Base-by-base conservation (phyloP, 495 filamentous ascomycete genomes). In the Xylaria scruposa region DNA sequence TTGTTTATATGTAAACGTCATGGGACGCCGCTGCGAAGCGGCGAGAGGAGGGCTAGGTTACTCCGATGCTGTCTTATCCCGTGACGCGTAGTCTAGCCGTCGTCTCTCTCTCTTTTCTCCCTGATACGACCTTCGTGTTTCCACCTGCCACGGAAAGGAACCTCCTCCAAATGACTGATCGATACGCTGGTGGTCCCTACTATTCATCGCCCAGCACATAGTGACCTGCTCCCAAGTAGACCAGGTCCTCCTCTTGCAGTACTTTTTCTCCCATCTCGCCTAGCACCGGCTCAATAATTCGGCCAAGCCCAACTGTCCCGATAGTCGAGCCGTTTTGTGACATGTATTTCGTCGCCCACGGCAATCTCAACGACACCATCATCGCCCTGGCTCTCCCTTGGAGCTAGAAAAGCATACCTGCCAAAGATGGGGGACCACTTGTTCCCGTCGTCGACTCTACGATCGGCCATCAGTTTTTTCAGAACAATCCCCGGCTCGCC, bases 391-490 rank as follows among this genome's bases (percentile, higher is more conserved):
- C 24, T 24, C 31, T 56, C 31, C 10, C 53, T 31, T 5, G 70
- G 49, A 47, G 44, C 83, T 54, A 92, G 77, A 77, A 94, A 97
- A 5, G 85, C 90, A 83, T 97, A 97, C 58, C 94, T 84, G 29
- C 94, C 94, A 88, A 95, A 97, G 0, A 96, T 88, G 49, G 94
- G 94, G 79, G 87, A 90, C 79, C 88, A 96, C 78, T 89, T 93
- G 2, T 84, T 84, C 0, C 93, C 94, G 26, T 71, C 58, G 81
- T 97, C 94, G 3, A 97, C 92, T 70, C 94, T 83, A 53, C 94
- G 86, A 81, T 95, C 93, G 67, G 85, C 89, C 87, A 91, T 91
- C 73, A 97, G 76, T 74, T 90, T 91, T 84, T 95, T 95, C 67
- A 97, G 79, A 13, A 95, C 85, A 19, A 78, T 82, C 1, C 92